Evolutionary conservation across 1,284 basidiomycete species (phyloP).

Genomic region (Sporisorium exsertum): DNA sequence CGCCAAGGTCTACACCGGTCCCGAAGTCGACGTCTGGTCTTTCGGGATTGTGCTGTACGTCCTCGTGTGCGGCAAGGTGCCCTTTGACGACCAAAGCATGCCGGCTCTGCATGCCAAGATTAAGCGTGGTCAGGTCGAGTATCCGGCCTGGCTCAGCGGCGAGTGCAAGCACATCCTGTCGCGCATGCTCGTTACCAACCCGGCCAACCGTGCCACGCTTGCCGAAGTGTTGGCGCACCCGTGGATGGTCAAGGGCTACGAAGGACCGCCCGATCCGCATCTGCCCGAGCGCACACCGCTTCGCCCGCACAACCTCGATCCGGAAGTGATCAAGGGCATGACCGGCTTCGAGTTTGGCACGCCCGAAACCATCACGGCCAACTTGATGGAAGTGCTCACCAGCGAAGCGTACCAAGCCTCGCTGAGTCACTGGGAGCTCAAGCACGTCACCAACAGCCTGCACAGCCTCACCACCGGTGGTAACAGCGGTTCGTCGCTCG

Average conservation of each 20-base stretch:
- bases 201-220: slow-evolving; percentile 83
- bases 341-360: slow-evolving; percentile 96
- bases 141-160: slow-evolving; percentile 94
- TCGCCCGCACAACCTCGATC: slow-evolving; percentile 85
- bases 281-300: slow-evolving; percentile 89
- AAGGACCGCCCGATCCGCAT: slow-evolving; percentile 82
- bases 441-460: slow-evolving; percentile 66
- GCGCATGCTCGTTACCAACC: slow-evolving; percentile 95
- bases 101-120: slow-evolving; percentile 98
- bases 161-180: slow-evolving; percentile 95
- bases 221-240: slow-evolving; percentile 89
- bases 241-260: slow-evolving; percentile 93
- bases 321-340: slow-evolving; percentile 88
- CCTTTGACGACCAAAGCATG: slow-evolving; percentile 99
- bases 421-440: slow-evolving; percentile 79
- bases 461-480: slow-evolving; percentile 54
- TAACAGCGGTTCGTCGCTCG: slow-evolving; percentile 64
- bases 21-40: slow-evolving; percentile 98
- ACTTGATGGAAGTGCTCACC: slow-evolving; percentile 79
- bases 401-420: slow-evolving; percentile 82
- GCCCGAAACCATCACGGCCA: slow-evolving; percentile 83
- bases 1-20: slow-evolving; percentile 94
- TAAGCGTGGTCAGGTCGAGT: slow-evolving; percentile 95
- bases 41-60: slow-evolving; percentile 98
- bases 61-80: slow-evolving; percentile 96